Evolutionary conservation across 179 eudicot species (phyloP), one percentile per base, ranked within the genome.

Genomic region (Beta lomatogona): DNA sequence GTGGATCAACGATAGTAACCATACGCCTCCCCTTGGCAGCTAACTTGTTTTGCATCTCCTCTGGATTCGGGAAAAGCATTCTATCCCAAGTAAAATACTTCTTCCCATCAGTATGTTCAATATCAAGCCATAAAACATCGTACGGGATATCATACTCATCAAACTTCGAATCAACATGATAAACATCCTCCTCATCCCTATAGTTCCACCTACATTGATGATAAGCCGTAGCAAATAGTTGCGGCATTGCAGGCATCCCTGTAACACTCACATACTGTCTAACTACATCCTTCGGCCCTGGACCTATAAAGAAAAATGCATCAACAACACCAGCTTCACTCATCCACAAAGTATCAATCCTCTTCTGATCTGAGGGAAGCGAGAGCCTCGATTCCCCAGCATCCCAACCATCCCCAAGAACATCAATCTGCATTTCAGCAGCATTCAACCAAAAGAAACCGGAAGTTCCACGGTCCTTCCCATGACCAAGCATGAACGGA

Each of bases 381-480:
- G 82, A 79, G 59, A 94, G 84, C 21, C 82, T 83, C 0, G 89
- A 87, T 82, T 88, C 95, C 80, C 89, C 95, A 16, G 88, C 88
- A 90, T 94, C 83, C 99, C 99, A 96, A 5, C 99, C 99, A 22
- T 85, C 85, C 69, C 93, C 94, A 75, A 94, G 88, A 67, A 97
- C 99, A 92, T 97, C 99, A 89, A 97, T 94, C 91, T 94, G 99
- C 99, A 97, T 94, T 83, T 97, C 99, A 77, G 98, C 99, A 84
- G 98, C 99, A 90, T 94, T 97, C 85, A 94, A 79, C 99, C 99
- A 97, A 82, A 97, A 97, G 86, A 97, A 94, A 22, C 99, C 99
- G 1, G 94, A 88, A 45, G 91, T 91, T 10, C 98, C 98, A 55
- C 85, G 71, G 2, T 68, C 81, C 82, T 88, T 94, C 16, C 98